Evolutionary conservation across 2,329 filamentous ascomycete species (phyloP).

Genomic region (Apiospora sp.): DNA sequence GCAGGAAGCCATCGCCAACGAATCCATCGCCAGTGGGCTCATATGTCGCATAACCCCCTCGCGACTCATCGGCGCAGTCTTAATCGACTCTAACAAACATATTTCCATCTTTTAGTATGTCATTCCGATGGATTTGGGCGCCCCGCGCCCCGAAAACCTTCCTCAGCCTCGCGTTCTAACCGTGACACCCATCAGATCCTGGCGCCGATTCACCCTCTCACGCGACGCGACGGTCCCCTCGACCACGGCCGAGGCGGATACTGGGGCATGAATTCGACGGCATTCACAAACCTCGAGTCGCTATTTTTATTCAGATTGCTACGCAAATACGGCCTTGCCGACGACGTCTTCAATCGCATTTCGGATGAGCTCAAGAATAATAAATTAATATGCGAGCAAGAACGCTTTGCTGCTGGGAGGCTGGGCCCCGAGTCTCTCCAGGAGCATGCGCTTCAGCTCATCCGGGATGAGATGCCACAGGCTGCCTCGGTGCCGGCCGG

Average conservation of each 20-base stretch:
- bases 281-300: conserved; percentile 86
- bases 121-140: conserved; percentile 31
- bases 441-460: conserved; percentile 77
- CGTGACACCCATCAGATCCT: conserved; percentile 48
- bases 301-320: conserved; percentile 86
- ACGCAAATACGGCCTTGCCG: conserved; percentile 70
- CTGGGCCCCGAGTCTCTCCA: conserved; percentile 81
- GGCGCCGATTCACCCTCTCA: conserved; percentile 63
- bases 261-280: conserved; percentile 64
- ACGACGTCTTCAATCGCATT: conserved; percentile 73
- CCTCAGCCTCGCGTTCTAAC: conserved; percentile 34
- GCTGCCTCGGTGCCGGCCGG: conserved; percentile 55
- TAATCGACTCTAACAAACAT: conserved; percentile 32
- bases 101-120: conserved; percentile 37
- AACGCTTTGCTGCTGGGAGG: conserved; percentile 75
- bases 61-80: conserved; percentile 38
- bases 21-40: conserved; percentile 32
- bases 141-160: conserved; percentile 25
- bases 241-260: conserved; percentile 63
- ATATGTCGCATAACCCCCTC: not conserved
- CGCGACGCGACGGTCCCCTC: conserved; percentile 62
- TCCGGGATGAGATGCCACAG: conserved; percentile 74
- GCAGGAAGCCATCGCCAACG: conserved; percentile 17
- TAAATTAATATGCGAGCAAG: conserved; percentile 73
- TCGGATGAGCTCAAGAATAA: conserved; percentile 80